These are phyloP conservation scores for Petunia axillaris DNA, from an alignment of 257 asterid species.

Conservation along the genomic window DNA sequence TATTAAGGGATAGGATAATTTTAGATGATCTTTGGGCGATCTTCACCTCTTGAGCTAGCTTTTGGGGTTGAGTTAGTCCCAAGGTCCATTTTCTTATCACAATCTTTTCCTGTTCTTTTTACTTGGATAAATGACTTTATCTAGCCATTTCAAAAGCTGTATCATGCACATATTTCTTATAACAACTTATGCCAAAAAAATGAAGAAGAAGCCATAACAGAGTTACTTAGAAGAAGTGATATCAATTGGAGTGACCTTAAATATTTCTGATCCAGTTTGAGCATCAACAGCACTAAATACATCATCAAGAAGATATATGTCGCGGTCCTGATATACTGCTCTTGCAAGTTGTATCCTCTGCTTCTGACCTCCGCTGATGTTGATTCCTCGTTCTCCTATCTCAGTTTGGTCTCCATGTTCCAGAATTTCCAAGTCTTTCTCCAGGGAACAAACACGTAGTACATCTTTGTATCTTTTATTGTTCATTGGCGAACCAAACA, in stretches of 20 bases:
- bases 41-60: no score
- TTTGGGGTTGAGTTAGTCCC: no score
- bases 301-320: constrained; percentile 73
- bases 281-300: constrained; percentile 94
- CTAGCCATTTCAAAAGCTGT: neutral
- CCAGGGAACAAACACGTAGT: constrained; percentile 57
- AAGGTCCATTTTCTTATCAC: no score
- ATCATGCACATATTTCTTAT: neutral
- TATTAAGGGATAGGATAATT: no score
- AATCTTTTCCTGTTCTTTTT: neutral
- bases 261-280: constrained; percentile 80
- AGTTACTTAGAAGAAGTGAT: neutral
- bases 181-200: neutral
- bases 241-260: constrained; percentile 51
- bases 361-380: constrained; percentile 88
- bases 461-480: constrained; percentile 52
- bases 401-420: constrained; percentile 72
- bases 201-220: neutral
- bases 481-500: constrained; percentile 70
- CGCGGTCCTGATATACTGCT: constrained; percentile 76
- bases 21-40: no score
- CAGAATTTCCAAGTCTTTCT: constrained; percentile 67
- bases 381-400: constrained; percentile 81
- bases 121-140: neutral
- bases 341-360: constrained; percentile 82